phyloP scores from a whole-genome alignment of 345 rosid genomes.

The Lepidium aucheri region DNA sequence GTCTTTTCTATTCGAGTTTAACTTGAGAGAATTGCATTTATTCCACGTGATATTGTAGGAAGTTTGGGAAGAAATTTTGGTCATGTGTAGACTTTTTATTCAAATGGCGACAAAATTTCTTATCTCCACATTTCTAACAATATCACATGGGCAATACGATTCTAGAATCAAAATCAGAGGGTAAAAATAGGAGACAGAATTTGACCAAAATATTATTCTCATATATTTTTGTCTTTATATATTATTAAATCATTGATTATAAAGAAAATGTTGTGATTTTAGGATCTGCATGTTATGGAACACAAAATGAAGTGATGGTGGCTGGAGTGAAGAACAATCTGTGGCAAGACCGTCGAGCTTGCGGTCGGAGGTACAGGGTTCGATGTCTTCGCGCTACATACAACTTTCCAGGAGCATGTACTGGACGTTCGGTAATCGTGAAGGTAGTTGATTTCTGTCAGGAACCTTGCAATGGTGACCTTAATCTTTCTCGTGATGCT shows the following conservation, averaged over 20 bases:
- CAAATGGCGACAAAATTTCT: no score
- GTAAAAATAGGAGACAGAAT: no score
- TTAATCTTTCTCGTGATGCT: slow-evolving; percentile 51
- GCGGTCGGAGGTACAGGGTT: slow-evolving; percentile 44
- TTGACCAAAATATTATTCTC: no score
- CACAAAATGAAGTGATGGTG: slow-evolving; percentile 20
- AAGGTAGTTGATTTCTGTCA: slow-evolving; percentile 38
- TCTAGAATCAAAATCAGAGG: no score
- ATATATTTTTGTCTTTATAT: background rate
- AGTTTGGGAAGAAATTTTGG: no score
- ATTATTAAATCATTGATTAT: background rate
- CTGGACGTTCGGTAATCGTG: slow-evolving; percentile 25
- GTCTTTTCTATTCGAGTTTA: no score
- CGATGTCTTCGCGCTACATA: slow-evolving; percentile 30
- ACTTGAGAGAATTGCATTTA: no score
- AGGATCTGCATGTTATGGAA: slow-evolving; percentile 38
- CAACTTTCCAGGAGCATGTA: slow-evolving; percentile 27
- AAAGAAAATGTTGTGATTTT: background rate
- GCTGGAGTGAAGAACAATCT: slow-evolving; percentile 34
- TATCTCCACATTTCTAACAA: no score
- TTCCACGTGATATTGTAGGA: no score
- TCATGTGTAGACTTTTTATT: no score
- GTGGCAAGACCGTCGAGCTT: slow-evolving; percentile 31
- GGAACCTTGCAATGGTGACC: slow-evolving; percentile 32
- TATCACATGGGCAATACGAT: no score